A percentile compares a stretch with the other conserved stretches of the same genome.
These are phyloP conservation scores for Russula dissimulans DNA, from an alignment of 768 basidiomycete genomes.

Conservation along the genomic window DNA sequence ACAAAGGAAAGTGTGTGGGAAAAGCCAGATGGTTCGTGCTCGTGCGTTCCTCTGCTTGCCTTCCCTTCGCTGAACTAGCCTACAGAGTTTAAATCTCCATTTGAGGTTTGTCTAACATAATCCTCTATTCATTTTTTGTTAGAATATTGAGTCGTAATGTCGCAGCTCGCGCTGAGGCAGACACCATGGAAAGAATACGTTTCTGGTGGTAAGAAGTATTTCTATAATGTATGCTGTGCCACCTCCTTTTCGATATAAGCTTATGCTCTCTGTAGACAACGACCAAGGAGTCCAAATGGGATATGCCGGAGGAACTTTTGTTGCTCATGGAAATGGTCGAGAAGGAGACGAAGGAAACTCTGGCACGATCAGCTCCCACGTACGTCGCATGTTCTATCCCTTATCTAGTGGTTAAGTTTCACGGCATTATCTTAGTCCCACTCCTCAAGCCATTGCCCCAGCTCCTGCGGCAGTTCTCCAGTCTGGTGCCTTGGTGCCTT, in stretches of 20 bases:
- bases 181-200: conserved; percentile 98
- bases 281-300: conserved; percentile 94
- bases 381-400: background rate
- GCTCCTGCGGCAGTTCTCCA: conserved; percentile 20
- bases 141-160: background rate
- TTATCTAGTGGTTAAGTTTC: background rate
- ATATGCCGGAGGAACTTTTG: conserved; percentile 88
- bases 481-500: conserved; percentile 21
- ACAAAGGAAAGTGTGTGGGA: conserved; percentile 95
- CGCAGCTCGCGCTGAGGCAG: conserved; percentile 73
- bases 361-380: conserved; percentile 17
- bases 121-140: background rate
- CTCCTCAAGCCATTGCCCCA: conserved; percentile 4
- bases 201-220: conserved; percentile 84
- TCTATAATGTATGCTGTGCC: conserved; percentile 58
- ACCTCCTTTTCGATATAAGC: background rate
- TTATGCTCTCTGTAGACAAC: conserved; percentile 45
- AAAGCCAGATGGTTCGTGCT: conserved; percentile 80
- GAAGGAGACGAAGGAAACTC: conserved; percentile 47
- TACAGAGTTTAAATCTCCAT: conserved; percentile 64
- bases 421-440: background rate
- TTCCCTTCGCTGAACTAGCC: background rate
- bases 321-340: conserved; percentile 81
- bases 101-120: conserved; percentile 53
- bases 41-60: background rate